Base-by-base conservation (phyloP, 371 early-diverging fungal genomes). In the Mucor indicus region DNA sequence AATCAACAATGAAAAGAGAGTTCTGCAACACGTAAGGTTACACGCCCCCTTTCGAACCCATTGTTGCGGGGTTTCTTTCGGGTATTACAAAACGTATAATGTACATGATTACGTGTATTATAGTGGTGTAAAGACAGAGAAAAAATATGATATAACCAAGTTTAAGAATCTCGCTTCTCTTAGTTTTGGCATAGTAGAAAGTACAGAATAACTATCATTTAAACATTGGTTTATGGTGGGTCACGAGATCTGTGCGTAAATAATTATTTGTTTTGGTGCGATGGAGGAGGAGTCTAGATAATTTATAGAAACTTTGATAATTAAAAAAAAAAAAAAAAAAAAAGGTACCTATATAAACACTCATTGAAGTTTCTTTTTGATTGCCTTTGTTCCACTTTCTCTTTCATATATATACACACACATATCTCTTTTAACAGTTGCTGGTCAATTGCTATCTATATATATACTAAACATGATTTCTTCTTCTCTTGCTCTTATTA, bases 221-320 rank as follows among this genome's bases (percentile, higher is more conserved):
- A n/a, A n/a, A n/a, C n/a, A n/a, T n/a, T n/a, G n/a, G n/a, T n/a
- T n/a, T n/a, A n/a, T n/a, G n/a, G n/a, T n/a, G n/a, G n/a, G n/a
- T 55, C 55, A 55, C 50, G 44, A 55, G 55, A 49, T 55, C 55
- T 49, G 44, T 55, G 55, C 55, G 55, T 55, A 32, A 41, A 38
- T 38, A 23, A 39, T 33, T 38, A 20, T 38, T 38, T 48, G 38
- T 20, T 29, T 48, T 38, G 15, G 38, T n/a, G 32, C 16, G 37
- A 16, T 2, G 8, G 2, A 15, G 15, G 9, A 16, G 9, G 20
- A 37, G 37, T 19, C 20, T 37, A 37, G 20, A 37, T 17, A 9
- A 37, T 8, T 6, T 12, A 6, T 29, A 29, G 30, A 29, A 29
- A 29, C n/a, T 29, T 6, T 8, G 30, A 29, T 12, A 12, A 29